Conservation (phyloP, 2,329 filamentous ascomycete species). For the Tolypocladium ovalisporum region DNA sequence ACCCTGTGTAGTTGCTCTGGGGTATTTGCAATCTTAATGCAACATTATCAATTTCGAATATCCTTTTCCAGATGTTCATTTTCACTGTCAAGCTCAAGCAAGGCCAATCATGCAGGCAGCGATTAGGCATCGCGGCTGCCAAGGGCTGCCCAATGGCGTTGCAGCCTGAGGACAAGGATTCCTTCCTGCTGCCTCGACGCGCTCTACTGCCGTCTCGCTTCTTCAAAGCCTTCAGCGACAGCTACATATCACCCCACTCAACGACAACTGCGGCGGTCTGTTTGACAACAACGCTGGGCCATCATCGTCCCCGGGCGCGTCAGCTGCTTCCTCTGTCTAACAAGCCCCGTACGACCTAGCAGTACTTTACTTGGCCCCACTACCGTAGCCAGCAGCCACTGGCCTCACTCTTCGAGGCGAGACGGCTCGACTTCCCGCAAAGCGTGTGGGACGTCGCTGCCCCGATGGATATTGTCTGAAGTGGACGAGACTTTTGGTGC, state of each 20-base stretch:
- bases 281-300: not conserved
- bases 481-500: not conserved
- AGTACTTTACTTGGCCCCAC: not conserved
- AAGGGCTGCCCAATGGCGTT: not conserved
- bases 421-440: not conserved
- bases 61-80: not conserved
- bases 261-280: not conserved
- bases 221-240: not conserved
- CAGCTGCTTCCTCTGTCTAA: not conserved
- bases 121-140: not conserved
- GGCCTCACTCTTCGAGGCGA: not conserved
- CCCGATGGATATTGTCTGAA: not conserved
- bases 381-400: not conserved
- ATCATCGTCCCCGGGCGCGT: not conserved
- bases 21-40: not conserved
- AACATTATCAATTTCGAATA: not conserved
- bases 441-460: not conserved
- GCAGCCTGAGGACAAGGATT: not conserved
- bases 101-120: not conserved
- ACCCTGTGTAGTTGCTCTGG: too few species aligned
- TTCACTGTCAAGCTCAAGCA: not conserved
- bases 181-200: not conserved
- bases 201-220: not conserved
- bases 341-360: not conserved
- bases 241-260: not conserved